These are phyloP conservation scores for Galerina marginata DNA, from an alignment of 768 basidiomycete genomes.

Conservation along the genomic window DNA sequence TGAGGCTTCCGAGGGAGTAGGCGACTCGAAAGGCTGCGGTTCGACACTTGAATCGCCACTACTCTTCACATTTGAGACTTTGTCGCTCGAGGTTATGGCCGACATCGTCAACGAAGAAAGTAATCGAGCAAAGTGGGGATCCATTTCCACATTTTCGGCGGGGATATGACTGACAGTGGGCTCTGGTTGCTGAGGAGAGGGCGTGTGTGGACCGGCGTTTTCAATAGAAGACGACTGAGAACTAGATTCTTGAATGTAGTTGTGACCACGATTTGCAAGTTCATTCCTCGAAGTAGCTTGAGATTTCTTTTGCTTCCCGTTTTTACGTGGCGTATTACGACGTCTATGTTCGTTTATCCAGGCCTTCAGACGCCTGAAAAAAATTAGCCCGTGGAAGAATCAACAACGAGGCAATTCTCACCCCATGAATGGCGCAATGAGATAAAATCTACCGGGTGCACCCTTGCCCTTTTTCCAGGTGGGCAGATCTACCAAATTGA, in stretches of 20 bases:
- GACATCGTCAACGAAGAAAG: slow-evolving; percentile 68
- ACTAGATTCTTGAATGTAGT: slow-evolving; percentile 62
- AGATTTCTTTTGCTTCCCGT: slow-evolving; percentile 22
- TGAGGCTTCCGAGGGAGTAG: slow-evolving; percentile 22
- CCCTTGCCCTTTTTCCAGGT: slow-evolving; percentile 85
- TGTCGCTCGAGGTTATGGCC: slow-evolving; percentile 33
- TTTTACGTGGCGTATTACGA: slow-evolving; percentile 42
- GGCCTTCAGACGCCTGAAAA: slow-evolving; percentile 60
- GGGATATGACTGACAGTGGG: slow-evolving; percentile 38
- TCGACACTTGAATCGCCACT: background rate
- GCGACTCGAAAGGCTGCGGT: slow-evolving; percentile 4
- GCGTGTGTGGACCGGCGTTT: slow-evolving; percentile 65
- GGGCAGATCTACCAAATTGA: slow-evolving; percentile 84
- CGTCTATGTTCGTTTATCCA: slow-evolving; percentile 73
- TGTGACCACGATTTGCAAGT: slow-evolving; percentile 27
- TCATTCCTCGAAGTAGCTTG: slow-evolving; percentile 15
- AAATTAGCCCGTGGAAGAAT: slow-evolving; percentile 14
- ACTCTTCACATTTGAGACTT: background rate
- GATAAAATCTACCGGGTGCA: slow-evolving; percentile 80
- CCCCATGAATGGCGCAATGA: slow-evolving; percentile 94
- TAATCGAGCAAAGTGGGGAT: slow-evolving; percentile 75
- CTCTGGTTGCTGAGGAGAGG: slow-evolving; percentile 62
- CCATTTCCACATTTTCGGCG: slow-evolving; percentile 42
- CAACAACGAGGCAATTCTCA: slow-evolving; percentile 38
- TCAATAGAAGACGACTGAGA: slow-evolving; percentile 63